Conservation (phyloP, 441 rosid genomes). For the Omphalea diandra region DNA sequence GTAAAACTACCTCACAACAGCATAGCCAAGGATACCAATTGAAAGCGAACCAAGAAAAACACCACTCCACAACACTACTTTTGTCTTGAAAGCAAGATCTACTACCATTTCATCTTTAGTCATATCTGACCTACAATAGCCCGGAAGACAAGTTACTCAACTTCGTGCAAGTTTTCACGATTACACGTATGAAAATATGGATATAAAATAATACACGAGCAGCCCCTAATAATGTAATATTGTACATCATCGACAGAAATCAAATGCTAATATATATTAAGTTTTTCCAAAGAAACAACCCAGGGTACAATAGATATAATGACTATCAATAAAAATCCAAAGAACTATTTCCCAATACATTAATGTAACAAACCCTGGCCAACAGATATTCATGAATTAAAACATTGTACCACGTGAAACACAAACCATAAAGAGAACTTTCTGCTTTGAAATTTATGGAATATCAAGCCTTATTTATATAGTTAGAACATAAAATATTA, state of each 20-base stretch:
- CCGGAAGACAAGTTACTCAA: slow-evolving; percentile 13
- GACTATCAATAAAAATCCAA: background rate
- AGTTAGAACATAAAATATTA: background rate
- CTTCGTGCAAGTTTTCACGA: background rate
- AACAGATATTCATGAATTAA: background rate
- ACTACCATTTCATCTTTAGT: slow-evolving; percentile 71
- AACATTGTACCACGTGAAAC: background rate
- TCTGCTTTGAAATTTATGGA: background rate
- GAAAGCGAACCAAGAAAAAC: slow-evolving; percentile 62
- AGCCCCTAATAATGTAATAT: background rate
- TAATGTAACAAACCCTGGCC: background rate
- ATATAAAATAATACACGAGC: background rate
- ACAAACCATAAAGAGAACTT: background rate
- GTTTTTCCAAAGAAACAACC: background rate
- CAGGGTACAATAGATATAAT: no score
- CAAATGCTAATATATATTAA: background rate
- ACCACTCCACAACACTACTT: slow-evolving; percentile 57
- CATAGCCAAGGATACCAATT: slow-evolving; percentile 67
- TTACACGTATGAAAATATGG: background rate
- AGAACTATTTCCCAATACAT: background rate
- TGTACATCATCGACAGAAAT: background rate
- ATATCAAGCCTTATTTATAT: background rate
- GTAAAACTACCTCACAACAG: slow-evolving; percentile 47
- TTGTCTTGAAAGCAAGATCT: slow-evolving; percentile 59
- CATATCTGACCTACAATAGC: slow-evolving; percentile 62